Evolutionary conservation across 495 filamentous ascomycete species (phyloP).

Genomic region (Hyaloscypha variabilis): DNA sequence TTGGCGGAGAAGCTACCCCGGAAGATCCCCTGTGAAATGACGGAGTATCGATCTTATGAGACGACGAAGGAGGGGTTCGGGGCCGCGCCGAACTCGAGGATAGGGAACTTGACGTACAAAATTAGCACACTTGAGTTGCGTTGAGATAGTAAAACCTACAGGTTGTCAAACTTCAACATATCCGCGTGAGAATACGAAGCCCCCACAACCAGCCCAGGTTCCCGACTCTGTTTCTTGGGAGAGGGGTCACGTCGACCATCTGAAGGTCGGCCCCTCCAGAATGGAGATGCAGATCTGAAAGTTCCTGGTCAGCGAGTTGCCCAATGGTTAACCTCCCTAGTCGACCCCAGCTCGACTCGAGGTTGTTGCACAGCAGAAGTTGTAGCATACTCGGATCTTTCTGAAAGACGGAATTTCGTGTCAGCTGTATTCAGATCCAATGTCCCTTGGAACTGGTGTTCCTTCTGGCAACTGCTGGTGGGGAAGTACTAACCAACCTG

Average conservation of each 20-base stretch:
- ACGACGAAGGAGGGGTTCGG: conserved; percentile 61
- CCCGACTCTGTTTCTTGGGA: conserved; percentile 57
- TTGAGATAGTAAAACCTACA: background rate
- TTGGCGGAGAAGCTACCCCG: conserved; percentile 59
- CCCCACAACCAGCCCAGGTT: conserved; percentile 82
- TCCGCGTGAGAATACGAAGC: conserved; percentile 96
- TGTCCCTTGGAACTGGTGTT: background rate
- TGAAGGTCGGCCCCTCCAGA: conserved; percentile 74
- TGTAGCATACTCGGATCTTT: conserved; percentile 36
- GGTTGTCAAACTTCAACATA: conserved; percentile 80
- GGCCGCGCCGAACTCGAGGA: conserved; percentile 56
- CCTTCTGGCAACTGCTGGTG: conserved; percentile 1
- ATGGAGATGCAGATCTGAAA: conserved; percentile 78
- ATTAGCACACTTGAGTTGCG: conserved; percentile 15
- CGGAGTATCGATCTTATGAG: conserved; percentile 45
- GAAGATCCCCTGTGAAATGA: conserved; percentile 57
- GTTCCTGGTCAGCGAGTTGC: conserved; percentile 23
- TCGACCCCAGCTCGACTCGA: background rate
- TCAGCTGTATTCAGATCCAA: conserved; percentile 20
- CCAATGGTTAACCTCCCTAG: background rate
- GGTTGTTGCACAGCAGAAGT: background rate
- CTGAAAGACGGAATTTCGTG: conserved; percentile 14
- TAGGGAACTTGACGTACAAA: conserved; percentile 46
- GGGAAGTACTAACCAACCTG: conserved; percentile 77
- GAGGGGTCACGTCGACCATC: conserved; percentile 48